phyloP scores from a whole-genome alignment of 1,284 basidiomycete species.

The Sphaerobolus stellatus region DNA sequence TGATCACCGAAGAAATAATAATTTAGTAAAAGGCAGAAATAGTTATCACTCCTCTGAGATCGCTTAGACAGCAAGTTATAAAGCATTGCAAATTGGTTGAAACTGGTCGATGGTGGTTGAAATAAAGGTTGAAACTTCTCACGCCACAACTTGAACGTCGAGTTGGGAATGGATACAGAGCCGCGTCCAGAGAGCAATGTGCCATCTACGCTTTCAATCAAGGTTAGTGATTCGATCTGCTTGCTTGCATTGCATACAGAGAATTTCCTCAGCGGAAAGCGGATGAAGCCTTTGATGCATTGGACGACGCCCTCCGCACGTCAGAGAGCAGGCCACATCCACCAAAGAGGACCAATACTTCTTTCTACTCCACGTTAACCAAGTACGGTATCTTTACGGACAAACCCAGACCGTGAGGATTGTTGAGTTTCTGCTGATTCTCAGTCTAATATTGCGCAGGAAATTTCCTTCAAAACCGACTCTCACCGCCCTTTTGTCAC shows the following conservation, averaged over 20 bases:
- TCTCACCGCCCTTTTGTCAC: conserved; percentile 63
- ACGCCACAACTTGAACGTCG: no score
- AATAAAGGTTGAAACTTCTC: no score
- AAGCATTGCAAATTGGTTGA: no score
- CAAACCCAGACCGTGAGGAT: conserved; percentile 45
- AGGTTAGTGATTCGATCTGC: background rate
- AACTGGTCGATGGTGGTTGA: no score
- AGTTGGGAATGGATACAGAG: conserved; percentile 1
- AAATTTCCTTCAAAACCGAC: conserved; percentile 56
- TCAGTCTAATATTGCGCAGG: conserved; percentile 14
- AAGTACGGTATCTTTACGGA: conserved; percentile 77
- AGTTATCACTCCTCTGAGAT: no score
- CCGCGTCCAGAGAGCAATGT: background rate
- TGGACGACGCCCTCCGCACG: conserved; percentile 20
- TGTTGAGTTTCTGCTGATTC: conserved; percentile 37
- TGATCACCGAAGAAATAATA: no score
- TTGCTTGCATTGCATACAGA: background rate
- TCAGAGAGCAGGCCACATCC: conserved; percentile 22
- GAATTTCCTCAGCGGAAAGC: conserved; percentile 18
- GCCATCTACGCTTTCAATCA: conserved; percentile 6
- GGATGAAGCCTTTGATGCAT: conserved; percentile 23
- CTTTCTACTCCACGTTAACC: conserved; percentile 69
- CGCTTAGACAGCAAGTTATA: no score
- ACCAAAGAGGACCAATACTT: conserved; percentile 46
- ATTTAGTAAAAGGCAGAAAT: no score